Evolutionary conservation across 192 early-diverging fungal genomes (phyloP).

Genomic region (Rhizophagus clarus): DNA sequence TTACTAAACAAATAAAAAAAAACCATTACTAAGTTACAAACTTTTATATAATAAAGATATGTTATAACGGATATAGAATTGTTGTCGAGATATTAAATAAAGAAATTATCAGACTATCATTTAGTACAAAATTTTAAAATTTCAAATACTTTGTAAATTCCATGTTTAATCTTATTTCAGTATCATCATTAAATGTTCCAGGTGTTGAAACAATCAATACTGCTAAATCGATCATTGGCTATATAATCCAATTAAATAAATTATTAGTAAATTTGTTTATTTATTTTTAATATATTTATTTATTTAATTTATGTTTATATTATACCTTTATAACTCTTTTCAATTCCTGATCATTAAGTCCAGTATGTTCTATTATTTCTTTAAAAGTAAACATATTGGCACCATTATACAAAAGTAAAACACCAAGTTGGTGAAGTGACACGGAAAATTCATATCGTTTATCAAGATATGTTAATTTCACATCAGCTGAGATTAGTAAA

Average conservation of each 20-base stretch:
- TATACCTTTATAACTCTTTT: constrained; percentile 52
- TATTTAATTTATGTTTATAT: too few species aligned
- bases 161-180: constrained; percentile 46
- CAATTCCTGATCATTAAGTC: constrained; percentile 57
- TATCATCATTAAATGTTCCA: constrained; percentile 21
- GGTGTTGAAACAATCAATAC: constrained; percentile 38
- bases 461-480: constrained; percentile 65
- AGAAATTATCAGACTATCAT: too few species aligned
- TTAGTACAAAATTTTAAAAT: neutral
- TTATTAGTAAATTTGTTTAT: too few species aligned
- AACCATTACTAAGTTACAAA: neutral
- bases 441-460: constrained; percentile 80
- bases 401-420: constrained; percentile 71
- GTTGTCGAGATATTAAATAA: too few species aligned
- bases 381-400: constrained; percentile 44
- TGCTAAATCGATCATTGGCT: constrained; percentile 60
- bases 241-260: neutral
- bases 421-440: constrained; percentile 68
- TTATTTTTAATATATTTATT: too few species aligned
- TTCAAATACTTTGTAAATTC: constrained; percentile 58
- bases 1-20: constrained; percentile 56
- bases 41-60: neutral
- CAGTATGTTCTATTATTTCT: constrained; percentile 60
- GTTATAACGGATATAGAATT: too few species aligned
- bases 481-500: constrained; percentile 53